Evolutionary conservation across 2,329 filamentous ascomycete species (phyloP), one percentile per base, ranked within the genome.

Genomic region (Monosporascus sp.): DNA sequence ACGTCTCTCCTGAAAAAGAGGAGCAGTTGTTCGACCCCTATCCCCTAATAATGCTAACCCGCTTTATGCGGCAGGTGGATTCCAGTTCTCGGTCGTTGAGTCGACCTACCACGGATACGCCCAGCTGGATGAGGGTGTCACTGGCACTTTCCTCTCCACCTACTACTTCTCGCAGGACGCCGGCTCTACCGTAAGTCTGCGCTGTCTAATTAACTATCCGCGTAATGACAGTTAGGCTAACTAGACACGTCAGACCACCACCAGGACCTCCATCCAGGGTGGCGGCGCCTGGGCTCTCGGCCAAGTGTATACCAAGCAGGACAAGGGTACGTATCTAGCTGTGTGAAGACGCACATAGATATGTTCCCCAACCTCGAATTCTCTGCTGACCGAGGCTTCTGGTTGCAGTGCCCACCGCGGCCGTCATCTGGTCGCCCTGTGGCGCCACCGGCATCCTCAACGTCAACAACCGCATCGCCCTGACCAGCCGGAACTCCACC

Each of bases 91-190:
- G 46, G 66, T 76, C 20, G 69, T 76, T 41, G 72, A 75, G 59
- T 72, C 70, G 56, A 76, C 73, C n/a, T 76, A 76, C 67, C 74
- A 76, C 68, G 74, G 74, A 54, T 76, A 73, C 54, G 74, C 74
- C 1, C 72, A 74, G 63, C 70, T 76, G n/a, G 74, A 76, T 49
- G 50, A 60, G 49, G 72, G 72, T 39, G 69, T 76, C 49, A 74
- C 71, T 6, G 73, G 73, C 27, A 71, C 67, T 49, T 75, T 76
- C 64, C 72, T 70, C 60, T 74, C 71, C 61, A 75, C 73, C 44
- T 76, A 76, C 66, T 76, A 73, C 67, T 76, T 76, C 67, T 72
- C 68, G 41, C 72, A 76, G 63, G 73, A 75, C 50, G 72, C 74
- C 25, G 58, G 60, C 14, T 71, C 72, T 35, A 75, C 73, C 24